Base-by-base conservation (phyloP, 306 rosid genomes). In the Cicer arietinum region DNA sequence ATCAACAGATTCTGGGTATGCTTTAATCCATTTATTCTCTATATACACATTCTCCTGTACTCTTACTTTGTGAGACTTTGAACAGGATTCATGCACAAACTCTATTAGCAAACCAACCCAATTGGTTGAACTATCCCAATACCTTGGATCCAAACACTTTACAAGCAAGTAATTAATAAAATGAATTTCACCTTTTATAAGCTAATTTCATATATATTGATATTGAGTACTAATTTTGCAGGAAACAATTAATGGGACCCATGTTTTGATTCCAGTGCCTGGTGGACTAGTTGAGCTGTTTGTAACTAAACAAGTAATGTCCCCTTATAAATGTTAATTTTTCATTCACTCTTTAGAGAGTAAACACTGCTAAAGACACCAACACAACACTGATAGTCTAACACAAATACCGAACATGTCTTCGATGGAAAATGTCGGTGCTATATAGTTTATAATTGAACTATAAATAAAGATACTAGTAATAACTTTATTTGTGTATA, bases 241-340 rank as follows among this genome's bases (percentile, higher is more conserved):
- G 99, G 97, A 94, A 84, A 66, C 83, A 81, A 60, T 79, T 35
- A 70, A 52, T 81, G 93, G 93, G 73, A 92, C 96, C 18, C 88
- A 78, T 75, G 96, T 88, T 78, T 80, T 94, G 82, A 77, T 94
- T 83, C 97, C 97, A 13, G 76, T 85, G 64, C 83, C 90, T 44
- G 92, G 94, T 74, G 97, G 90, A 61, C 77, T 90, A 64, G 78
- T 90, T 57, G 98, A 92, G 87, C 85, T 94, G 59, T 90, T 92
- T 74, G 91, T 88, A 54, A 81, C 86, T 6, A 90, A 89, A 72
- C 91, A 92, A 69, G 97, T 89, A 84, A 9, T 13, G 39, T 13
- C 57, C 39, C 46, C 30, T 53, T 46, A n/a, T n/a, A n/a, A n/a
- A n/a, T n/a, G n/a, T n/a, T n/a, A n/a, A n/a, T n/a, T n/a, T n/a